Evolutionary conservation across 352 stramenopile genomes (phyloP).

Genomic region (Phytophthora hybrid): DNA sequence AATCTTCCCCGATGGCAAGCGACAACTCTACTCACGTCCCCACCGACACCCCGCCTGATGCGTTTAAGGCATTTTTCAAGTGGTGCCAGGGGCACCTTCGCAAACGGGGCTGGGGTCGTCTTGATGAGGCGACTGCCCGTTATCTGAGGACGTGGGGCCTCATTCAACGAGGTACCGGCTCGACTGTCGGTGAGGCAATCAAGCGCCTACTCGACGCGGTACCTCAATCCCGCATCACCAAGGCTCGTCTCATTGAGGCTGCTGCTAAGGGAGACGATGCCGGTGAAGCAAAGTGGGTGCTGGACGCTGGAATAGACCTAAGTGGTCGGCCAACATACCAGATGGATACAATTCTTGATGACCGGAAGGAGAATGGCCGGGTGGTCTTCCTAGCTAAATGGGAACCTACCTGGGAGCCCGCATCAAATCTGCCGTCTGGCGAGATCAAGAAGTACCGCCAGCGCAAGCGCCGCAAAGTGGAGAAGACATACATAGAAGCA

Average conservation of each 20-base stretch:
- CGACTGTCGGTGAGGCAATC: background rate
- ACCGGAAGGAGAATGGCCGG: background rate
- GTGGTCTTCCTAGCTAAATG: background rate
- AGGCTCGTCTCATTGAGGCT: conserved; percentile 5
- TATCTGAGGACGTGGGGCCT: conserved; percentile 11
- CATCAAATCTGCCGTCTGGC: background rate
- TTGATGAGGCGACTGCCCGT: background rate
- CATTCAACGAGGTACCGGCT: background rate
- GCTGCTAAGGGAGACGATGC: conserved; percentile 2
- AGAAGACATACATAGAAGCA: background rate
- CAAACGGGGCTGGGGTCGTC: background rate
- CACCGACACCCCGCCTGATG: background rate
- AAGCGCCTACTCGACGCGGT: conserved; percentile 3
- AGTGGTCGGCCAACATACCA: background rate
- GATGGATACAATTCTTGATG: background rate
- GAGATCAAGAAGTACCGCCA: conserved; percentile 8
- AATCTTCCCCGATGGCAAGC: background rate
- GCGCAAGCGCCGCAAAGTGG: background rate
- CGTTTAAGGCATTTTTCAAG: background rate
- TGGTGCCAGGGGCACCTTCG: background rate
- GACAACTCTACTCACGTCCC: background rate
- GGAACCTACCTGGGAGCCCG: conserved; percentile 5
- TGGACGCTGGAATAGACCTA: background rate
- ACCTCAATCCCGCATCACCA: background rate
- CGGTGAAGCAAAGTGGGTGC: conserved; percentile 5